Evolutionary conservation across 495 filamentous ascomycete species (phyloP).

Genomic region (Daldinia loculata): DNA sequence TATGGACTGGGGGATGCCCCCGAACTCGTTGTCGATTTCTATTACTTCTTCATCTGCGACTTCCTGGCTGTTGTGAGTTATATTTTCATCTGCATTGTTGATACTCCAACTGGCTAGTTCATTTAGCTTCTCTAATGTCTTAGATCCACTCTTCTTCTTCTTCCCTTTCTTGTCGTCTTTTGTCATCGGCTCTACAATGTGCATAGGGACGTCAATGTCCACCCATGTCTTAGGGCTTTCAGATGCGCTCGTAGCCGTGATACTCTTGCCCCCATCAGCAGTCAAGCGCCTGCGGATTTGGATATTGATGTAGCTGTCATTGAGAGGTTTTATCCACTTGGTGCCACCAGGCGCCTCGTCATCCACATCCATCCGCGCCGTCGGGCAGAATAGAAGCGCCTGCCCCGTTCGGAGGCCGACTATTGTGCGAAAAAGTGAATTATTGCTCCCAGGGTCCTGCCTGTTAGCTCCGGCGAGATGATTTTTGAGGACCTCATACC

Average conservation of each 20-base stretch:
- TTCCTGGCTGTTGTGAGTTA: too few relatives aligned
- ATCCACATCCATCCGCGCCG: conserved; percentile 58
- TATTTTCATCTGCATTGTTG: too few relatives aligned
- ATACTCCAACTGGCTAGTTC: too few relatives aligned
- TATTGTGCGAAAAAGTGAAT: conserved; percentile 62
- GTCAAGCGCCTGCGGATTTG: conserved; percentile 62
- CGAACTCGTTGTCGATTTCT: too few relatives aligned
- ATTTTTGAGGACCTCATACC: conserved; percentile 58
- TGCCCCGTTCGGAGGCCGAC: conserved; percentile 68
- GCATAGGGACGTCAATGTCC: neutral
- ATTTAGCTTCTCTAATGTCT: neutral
- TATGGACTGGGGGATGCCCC: too few relatives aligned
- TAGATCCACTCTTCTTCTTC: too few relatives aligned
- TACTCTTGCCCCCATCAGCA: conserved; percentile 65
- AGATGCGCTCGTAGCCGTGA: conserved; percentile 49
- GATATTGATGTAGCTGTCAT: conserved; percentile 59
- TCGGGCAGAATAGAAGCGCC: conserved; percentile 72
- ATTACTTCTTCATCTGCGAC: too few relatives aligned
- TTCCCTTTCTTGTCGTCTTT: neutral
- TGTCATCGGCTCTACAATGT: neutral
- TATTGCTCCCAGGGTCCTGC: neutral
- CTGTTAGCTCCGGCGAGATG: conserved; percentile 49
- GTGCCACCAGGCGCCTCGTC: neutral
- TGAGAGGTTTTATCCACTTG: conserved; percentile 51
- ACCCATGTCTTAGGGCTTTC: neutral